Conservation (phyloP, 2,329 filamentous ascomycete genomes). For the Beauveria sp. region DNA sequence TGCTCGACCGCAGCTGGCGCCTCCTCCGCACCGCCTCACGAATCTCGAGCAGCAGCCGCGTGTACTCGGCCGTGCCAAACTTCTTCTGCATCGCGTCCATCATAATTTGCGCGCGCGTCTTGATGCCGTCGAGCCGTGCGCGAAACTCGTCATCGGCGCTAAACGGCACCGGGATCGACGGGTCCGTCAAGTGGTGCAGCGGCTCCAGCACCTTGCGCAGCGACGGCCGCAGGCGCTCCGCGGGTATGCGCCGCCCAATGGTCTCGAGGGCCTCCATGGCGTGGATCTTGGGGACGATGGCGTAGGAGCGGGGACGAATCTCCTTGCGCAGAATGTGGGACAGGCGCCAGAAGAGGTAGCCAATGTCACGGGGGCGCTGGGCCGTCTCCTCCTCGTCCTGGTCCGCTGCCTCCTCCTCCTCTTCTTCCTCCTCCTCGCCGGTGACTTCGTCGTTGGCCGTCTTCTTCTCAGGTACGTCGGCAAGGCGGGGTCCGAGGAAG, state of each 20-base stretch:
- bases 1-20: constrained; percentile 66
- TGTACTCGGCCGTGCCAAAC: constrained; percentile 72
- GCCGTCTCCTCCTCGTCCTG: constrained; percentile 33
- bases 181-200: constrained; percentile 78
- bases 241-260: constrained; percentile 54
- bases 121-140: constrained; percentile 60
- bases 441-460: constrained; percentile 44
- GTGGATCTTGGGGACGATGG: constrained; percentile 66
- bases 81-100: constrained; percentile 80
- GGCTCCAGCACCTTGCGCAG: constrained; percentile 52
- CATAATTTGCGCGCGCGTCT: constrained; percentile 64
- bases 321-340: constrained; percentile 74
- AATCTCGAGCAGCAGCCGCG: constrained; percentile 64
- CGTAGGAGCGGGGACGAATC: constrained; percentile 51
- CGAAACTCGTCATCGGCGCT: constrained; percentile 65
- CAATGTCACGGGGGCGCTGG: constrained; percentile 33
- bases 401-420: constrained; percentile 24
- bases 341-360: constrained; percentile 71
- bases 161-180: constrained; percentile 62
- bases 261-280: constrained; percentile 68
- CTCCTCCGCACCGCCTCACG: constrained; percentile 64
- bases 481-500: constrained; percentile 61
- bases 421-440: constrained; percentile 20
- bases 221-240: constrained; percentile 50
- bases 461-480: constrained; percentile 20